Base-by-base conservation (phyloP, 2,329 filamentous ascomycete species). In the Fusarium sp. region DNA sequence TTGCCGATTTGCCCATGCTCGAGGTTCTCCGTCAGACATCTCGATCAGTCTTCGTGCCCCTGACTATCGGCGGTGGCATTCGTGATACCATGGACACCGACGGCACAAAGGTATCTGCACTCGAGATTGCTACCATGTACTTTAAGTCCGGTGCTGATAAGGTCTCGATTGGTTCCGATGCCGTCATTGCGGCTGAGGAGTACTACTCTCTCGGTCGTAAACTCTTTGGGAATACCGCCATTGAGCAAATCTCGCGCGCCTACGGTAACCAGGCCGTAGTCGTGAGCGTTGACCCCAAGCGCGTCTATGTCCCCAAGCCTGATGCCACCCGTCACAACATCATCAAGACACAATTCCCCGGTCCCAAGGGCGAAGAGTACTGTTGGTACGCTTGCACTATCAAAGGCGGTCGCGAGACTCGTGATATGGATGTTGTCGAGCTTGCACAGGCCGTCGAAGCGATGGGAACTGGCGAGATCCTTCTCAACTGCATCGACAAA, bases 331-430 rank as follows among this genome's bases (percentile, higher is more conserved):
- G 93, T 74, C 91, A 96, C 79, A 81, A 83, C 78, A 92, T 90
- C 15, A 82, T 97, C 74, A 82, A 85, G 74, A 97, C 95, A 0
- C 77, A 80, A 1, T 86, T 83, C 63, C 89, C 88, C 0, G 93
- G 94, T 10, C 89, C 92, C 21, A 85, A 86, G 42, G 94, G 94
- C 26, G 92, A 97, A 78, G 82, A 83, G 51, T 91, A 89, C 79
- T 97, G 93, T 82, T 99, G 95, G 95, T 99, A 97, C 78, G 94
- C 96, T 58, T 98, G 96, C 81, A 99, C 96, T 8, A 93, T 97
- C 82, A 96, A 95, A 81, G 96, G 96, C 45, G 96, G 96, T 8
- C 89, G 96, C 63, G 95, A 98, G 81, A 94, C 91, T n/a, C 88
- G 94, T 62, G 94, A 98, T 77, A 85, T 98, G 69, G 95, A 98